A percentile compares a stretch with the other conserved stretches of the same genome.
These are phyloP conservation scores for Lecanicillium sp. DNA, from an alignment of 2,329 filamentous ascomycete species.

Conservation along the genomic window DNA sequence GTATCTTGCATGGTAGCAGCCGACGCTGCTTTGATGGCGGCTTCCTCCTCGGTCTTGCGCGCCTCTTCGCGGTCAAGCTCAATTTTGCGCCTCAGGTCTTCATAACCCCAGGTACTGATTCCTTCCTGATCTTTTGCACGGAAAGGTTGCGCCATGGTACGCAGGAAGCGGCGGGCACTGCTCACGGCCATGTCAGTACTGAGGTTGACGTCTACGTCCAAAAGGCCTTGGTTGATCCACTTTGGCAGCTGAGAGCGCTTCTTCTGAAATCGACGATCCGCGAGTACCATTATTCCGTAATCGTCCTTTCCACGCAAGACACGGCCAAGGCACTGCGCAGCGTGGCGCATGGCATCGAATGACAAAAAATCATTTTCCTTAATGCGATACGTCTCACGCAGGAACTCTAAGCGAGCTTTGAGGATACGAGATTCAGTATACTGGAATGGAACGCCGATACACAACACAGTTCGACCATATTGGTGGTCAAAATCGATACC, in stretches of 20 bases:
- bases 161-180: constrained; percentile 79
- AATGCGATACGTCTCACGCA: constrained; percentile 96
- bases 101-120: constrained; percentile 82
- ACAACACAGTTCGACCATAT: constrained; percentile 90
- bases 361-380: constrained; percentile 95
- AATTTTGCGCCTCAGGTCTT: constrained; percentile 71
- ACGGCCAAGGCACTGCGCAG: constrained; percentile 89
- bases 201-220: constrained; percentile 79
- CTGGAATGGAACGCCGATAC: constrained; percentile 95
- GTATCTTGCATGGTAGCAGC: constrained; percentile 10
- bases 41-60: constrained; percentile 46
- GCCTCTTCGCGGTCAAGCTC: constrained; percentile 64
- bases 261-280: constrained; percentile 87
- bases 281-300: constrained; percentile 99
- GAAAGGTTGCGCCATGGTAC: constrained; percentile 89
- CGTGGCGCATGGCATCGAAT: constrained; percentile 99
- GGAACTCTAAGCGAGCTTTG: constrained; percentile 88
- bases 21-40: constrained; percentile 18
- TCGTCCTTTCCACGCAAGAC: constrained; percentile 95
- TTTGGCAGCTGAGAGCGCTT: constrained; percentile 87
- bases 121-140: constrained; percentile 77
- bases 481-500: constrained; percentile 99
- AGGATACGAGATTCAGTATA: constrained; percentile 97
- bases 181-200: constrained; percentile 94
- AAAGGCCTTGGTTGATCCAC: constrained; percentile 87